Percentiles rank a stretch among this genome's conserved stretches.
Conservation (phyloP, 2,329 filamentous ascomycete genomes). For the Penicillium sp. region DNA sequence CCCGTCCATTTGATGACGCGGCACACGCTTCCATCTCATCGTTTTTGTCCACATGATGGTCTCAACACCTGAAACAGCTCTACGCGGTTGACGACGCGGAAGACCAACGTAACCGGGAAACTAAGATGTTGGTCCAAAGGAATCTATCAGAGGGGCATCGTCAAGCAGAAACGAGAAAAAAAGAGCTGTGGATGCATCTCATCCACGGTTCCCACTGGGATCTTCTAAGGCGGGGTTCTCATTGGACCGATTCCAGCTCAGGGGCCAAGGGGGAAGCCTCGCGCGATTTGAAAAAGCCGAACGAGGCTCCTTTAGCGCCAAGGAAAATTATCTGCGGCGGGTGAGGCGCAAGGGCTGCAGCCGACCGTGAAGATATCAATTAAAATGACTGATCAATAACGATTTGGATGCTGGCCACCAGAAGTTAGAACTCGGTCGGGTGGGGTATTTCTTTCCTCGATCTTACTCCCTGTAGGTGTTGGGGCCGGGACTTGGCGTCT, state of each 20-base stretch:
- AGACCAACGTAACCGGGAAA: not conserved
- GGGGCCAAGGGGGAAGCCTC: constrained; percentile 5
- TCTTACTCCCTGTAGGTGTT: not conserved
- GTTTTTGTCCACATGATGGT: not conserved
- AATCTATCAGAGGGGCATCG: not conserved
- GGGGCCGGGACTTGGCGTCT: not conserved
- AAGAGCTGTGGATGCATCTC: constrained; percentile 2
- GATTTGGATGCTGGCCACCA: not conserved
- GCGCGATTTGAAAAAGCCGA: not conserved
- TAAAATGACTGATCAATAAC: not conserved
- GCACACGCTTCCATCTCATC: not conserved
- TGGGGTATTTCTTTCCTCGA: not conserved
- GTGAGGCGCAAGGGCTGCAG: not conserved
- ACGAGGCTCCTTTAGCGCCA: not conserved
- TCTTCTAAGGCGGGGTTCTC: constrained; percentile 7
- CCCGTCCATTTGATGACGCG: constrained; percentile 6
- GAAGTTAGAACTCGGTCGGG: not conserved
- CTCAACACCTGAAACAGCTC: not conserved
- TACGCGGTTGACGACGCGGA: not conserved
- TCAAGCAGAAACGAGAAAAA: not conserved
- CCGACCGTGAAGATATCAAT: not conserved
- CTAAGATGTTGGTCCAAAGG: not conserved
- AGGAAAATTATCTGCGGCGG: not conserved
- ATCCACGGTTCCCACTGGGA: constrained; percentile 18
- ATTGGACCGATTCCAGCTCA: constrained; percentile 22